Evolutionary conservation across 139 green algal genomes (phyloP), one percentile per base, ranked within the genome.

Genomic region (Micromonas commoda): DNA sequence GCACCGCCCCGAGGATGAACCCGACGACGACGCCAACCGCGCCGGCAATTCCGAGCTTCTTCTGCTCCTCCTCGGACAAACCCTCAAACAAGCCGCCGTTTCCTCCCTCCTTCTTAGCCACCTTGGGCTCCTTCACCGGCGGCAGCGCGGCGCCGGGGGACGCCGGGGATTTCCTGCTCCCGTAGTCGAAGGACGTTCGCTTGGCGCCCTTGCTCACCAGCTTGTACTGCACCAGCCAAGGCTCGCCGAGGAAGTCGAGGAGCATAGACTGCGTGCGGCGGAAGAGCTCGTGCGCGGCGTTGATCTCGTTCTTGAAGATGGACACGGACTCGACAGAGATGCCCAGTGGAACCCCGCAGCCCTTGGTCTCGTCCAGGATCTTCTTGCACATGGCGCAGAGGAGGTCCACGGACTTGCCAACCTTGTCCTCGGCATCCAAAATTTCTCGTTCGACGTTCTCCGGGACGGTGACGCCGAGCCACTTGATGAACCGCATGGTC

Each of bases 251-350:
- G 33, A n/a, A 34, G 72, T 77, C 71, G 19, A 77, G 34, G 23
- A 76, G 52, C 16, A 80, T 45, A 13, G 63, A 5, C 54, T 83
- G 73, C 45, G 32, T 65, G 4, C 23, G 32, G 28, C 71, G 45
- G 65, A 83, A 80, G 21, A 83, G 53, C 1, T 71, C 52, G 63
- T 79, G 32, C 28, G 72, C 57, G 52, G 79, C 71, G 66, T 80
- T 64, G 23, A 80, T 77, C 57, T 83, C 73, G n/a, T 83, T 71
- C 66, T 80, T 80, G 29, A 80, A 79, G 73, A 80, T 80, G 66
- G 61, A 76, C 23, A 82, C 77, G 6, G 53, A 73, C 71, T 82
- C 77, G 28, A 82, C 77, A 67, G 33, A 71, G 16, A 82, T 34
- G 38, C 77, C 77, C 0, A 82, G 68, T n/a, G 77, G 77, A 20